Conservation (phyloP, 2,329 filamentous ascomycete species). For the Botryosphaeria dothidea region DNA sequence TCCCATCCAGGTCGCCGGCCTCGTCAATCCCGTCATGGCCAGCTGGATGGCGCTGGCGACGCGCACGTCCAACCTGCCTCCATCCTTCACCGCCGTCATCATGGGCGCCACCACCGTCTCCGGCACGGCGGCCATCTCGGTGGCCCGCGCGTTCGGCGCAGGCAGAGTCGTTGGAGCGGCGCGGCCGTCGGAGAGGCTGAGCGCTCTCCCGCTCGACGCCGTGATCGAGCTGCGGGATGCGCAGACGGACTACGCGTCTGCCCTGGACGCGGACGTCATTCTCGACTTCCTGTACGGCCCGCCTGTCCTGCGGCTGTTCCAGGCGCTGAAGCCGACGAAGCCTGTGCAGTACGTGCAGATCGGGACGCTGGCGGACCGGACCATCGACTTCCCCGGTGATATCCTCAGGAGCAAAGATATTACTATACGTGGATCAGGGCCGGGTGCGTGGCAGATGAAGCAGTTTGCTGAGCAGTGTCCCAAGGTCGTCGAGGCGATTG, state of each 20-base stretch:
- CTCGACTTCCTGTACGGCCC: conserved; percentile 60
- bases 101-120: conserved; percentile 57
- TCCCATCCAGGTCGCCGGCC: conserved; percentile 51
- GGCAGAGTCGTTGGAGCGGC: conserved; percentile 54
- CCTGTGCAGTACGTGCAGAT: conserved; percentile 57
- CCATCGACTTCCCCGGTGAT: conserved; percentile 43
- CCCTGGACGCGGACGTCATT: conserved; percentile 54
- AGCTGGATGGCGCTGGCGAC: conserved; percentile 59
- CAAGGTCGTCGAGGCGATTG: conserved; percentile 28
- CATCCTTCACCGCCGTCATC: conserved; percentile 52
- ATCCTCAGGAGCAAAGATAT: conserved; percentile 53
- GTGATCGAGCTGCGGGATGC: conserved; percentile 45
- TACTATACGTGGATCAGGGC: conserved; percentile 49
- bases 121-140: conserved; percentile 52
- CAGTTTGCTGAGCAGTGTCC: conserved; percentile 34
- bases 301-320: conserved; percentile 41
- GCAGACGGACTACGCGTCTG: conserved; percentile 50
- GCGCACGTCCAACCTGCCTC: conserved; percentile 42
- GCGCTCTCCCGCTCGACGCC: conserved; percentile 48
- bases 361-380: conserved; percentile 46
- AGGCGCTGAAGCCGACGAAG: conserved; percentile 42
- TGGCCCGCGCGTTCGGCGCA: conserved; percentile 53
- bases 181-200: conserved; percentile 47
- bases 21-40: conserved; percentile 57
- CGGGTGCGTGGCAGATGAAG: conserved; percentile 45